phyloP scores from a whole-genome alignment of 192 early-diverging fungal genomes.

The Pilaira anomala region DNA sequence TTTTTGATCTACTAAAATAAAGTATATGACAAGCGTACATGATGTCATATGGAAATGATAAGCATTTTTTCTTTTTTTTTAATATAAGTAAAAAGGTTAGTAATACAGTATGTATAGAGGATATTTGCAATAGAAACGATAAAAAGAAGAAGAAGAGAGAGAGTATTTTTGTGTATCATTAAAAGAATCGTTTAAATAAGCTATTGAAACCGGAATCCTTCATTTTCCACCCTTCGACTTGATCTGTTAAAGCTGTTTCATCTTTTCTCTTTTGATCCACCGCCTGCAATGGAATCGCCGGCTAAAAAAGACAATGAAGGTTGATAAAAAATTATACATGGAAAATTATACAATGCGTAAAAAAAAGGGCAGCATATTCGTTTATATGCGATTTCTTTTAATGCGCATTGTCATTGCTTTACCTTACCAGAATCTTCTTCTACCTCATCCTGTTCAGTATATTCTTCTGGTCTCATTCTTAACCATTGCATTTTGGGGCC shows the following conservation, averaged over 20 bases:
- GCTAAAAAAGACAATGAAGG: not conserved
- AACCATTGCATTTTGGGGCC: constrained; percentile 95
- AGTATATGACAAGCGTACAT: too few relatives aligned
- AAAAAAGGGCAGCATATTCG: too few relatives aligned
- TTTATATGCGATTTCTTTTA: not conserved
- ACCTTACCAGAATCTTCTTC: constrained; percentile 12
- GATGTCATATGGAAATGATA: too few relatives aligned
- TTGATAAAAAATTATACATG: not conserved
- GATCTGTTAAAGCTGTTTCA: constrained; percentile 12
- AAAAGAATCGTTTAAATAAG: constrained; percentile 18
- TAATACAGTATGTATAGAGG: not conserved
- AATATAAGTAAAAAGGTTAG: too few relatives aligned
- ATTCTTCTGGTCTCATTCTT: constrained; percentile 46
- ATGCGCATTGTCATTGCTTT: not conserved
- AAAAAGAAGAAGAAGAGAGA: constrained; percentile 1
- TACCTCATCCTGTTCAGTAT: constrained; percentile 7
- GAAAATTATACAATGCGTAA: not conserved
- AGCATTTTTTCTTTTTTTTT: too few relatives aligned
- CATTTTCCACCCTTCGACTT: constrained; percentile 21
- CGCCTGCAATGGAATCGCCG: not conserved
- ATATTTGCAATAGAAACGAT: not conserved
- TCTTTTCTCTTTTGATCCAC: constrained; percentile 19
- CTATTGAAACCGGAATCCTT: constrained; percentile 20
- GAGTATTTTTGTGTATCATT: constrained; percentile 1
- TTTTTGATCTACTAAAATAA: too few relatives aligned